Evolutionary conservation across 208 protist species (phyloP).

Genomic region (Trichomonas vaginalis): DNA sequence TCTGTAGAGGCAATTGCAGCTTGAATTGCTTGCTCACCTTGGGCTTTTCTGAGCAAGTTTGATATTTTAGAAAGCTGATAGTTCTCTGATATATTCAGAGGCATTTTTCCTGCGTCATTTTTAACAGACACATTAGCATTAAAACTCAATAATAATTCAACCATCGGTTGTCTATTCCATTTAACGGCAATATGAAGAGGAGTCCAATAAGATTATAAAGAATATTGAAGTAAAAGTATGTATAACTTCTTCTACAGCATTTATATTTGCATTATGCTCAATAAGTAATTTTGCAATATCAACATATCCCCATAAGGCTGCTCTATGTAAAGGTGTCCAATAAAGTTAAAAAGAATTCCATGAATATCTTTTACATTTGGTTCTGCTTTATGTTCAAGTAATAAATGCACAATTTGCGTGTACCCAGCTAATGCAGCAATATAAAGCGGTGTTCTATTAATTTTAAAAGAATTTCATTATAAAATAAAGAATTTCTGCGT

Average conservation of each 20-base stretch:
- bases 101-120: neutral
- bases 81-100: neutral
- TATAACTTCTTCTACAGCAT: neutral
- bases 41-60: neutral
- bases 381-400: neutral
- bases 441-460: neutral
- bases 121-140: neutral
- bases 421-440: neutral
- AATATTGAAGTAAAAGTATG: neutral
- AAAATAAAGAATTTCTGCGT: neutral
- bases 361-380: neutral
- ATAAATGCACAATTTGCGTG: neutral
- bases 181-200: slow-evolving; percentile 13
- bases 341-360: neutral
- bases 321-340: slow-evolving; percentile 8
- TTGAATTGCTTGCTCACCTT: slow-evolving; percentile 18
- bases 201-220: neutral
- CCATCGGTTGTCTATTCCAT: neutral
- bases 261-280: neutral
- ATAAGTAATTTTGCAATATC: neutral
- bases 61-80: neutral
- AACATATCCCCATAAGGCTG: neutral
- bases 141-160: neutral
- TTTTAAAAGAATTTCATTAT: neutral
- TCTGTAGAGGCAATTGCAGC: neutral